Conservation (phyloP, 179 eudicot genomes). For the Sideroxylon spinosum region DNA sequence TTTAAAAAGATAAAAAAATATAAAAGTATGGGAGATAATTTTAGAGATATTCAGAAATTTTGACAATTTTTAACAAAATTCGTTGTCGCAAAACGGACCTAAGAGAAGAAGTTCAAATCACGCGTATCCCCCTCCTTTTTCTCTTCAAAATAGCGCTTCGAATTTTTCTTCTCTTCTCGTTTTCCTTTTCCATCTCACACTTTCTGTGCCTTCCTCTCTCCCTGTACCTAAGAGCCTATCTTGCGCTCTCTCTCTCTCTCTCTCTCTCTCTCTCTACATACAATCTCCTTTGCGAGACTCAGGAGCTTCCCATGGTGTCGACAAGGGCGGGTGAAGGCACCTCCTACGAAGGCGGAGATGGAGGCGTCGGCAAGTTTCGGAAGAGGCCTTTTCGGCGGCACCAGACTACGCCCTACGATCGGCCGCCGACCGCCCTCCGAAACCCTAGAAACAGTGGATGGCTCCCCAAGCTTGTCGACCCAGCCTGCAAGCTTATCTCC, state of each 20-base stretch:
- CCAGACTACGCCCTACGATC: conserved; percentile 65
- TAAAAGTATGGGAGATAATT: too few species aligned
- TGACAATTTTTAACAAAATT: too few species aligned
- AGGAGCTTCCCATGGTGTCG: conserved; percentile 20
- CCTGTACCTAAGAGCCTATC: not conserved
- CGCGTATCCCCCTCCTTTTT: too few species aligned
- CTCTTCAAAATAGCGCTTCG: too few species aligned
- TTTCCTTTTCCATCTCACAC: too few species aligned
- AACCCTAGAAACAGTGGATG: conserved; percentile 36
- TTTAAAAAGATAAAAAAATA: too few species aligned
- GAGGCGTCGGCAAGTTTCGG: conserved; percentile 64
- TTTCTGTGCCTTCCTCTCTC: not conserved
- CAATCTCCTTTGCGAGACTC: not conserved
- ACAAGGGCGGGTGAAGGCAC: conserved; percentile 33
- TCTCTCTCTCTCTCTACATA: conserved; percentile 17
- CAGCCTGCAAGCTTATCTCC: conserved; percentile 65
- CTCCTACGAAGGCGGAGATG: conserved; percentile 35
- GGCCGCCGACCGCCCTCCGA: conserved; percentile 49
- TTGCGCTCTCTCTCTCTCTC: conserved; percentile 10
- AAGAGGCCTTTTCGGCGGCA: conserved; percentile 33
- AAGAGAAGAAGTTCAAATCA: too few species aligned
- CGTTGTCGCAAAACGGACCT: too few species aligned
- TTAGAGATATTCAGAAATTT: too few species aligned
- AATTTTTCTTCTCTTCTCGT: too few species aligned
- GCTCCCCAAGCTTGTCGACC: conserved; percentile 73